A percentile compares a stretch with the other conserved stretches of the same genome.
phyloP scores from a whole-genome alignment of 1,284 basidiomycete genomes.

The Tranzscheliella williamsii region DNA sequence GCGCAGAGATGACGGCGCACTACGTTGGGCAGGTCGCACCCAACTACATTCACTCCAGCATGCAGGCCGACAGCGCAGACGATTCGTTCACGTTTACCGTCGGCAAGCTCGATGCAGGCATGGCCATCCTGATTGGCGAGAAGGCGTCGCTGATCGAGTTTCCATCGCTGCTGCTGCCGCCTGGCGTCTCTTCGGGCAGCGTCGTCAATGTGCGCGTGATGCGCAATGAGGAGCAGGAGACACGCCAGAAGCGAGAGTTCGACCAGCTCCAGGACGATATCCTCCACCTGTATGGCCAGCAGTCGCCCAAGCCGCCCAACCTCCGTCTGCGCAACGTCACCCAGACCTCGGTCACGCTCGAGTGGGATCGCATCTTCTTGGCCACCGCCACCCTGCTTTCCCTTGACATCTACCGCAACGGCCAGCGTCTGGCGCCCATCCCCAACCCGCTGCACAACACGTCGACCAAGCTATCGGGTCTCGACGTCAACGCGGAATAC shows the following conservation, averaged over 20 bases:
- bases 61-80: constrained; percentile 27
- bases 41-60: constrained; percentile 39
- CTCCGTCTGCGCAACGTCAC: constrained; percentile 55
- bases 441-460: constrained; percentile 57
- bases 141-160: constrained; percentile 60
- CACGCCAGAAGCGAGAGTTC: constrained; percentile 48
- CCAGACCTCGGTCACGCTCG: constrained; percentile 58
- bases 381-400: constrained; percentile 52
- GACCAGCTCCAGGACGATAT: constrained; percentile 57
- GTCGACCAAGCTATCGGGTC: constrained; percentile 55
- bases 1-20: constrained; percentile 42
- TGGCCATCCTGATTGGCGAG: constrained; percentile 60
- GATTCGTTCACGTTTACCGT: constrained; percentile 56
- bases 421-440: constrained; percentile 53
- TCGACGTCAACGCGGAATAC: constrained; percentile 57
- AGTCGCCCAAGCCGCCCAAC: constrained; percentile 47
- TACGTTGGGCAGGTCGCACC: constrained; percentile 46
- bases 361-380: constrained; percentile 55
- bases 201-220: constrained; percentile 58
- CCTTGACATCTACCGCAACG: constrained; percentile 58
- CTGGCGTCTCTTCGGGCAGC: constrained; percentile 52
- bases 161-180: constrained; percentile 56
- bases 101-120: constrained; percentile 59
- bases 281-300: constrained; percentile 51
- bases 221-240: constrained; percentile 54